A percentile compares a stretch with the other conserved stretches of the same genome.
Evolutionary conservation across 2,329 filamentous ascomycete species (phyloP).

Genomic region (Trichoderma simmonsii): DNA sequence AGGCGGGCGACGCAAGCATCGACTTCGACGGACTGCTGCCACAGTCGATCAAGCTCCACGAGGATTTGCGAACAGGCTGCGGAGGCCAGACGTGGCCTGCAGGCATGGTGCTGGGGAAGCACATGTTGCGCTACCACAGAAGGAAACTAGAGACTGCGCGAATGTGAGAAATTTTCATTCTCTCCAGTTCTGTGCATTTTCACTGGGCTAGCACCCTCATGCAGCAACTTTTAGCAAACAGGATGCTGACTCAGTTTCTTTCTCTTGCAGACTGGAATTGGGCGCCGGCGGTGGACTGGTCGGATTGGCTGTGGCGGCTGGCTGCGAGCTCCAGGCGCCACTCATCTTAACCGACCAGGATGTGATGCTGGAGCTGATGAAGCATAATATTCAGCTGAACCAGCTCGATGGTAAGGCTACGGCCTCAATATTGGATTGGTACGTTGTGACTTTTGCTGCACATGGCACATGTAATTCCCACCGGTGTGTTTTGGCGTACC

Average conservation of each 20-base stretch:
- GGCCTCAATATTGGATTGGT: slow-evolving; percentile 79
- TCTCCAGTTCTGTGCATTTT: neutral
- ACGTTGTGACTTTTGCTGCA: slow-evolving; percentile 30
- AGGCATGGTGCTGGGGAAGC: slow-evolving; percentile 81
- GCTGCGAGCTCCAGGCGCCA: slow-evolving; percentile 50
- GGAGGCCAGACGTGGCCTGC: slow-evolving; percentile 95
- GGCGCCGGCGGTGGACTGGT: slow-evolving; percentile 90
- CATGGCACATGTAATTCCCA: neutral
- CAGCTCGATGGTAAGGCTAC: slow-evolving; percentile 59
- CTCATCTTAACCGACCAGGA: slow-evolving; percentile 82
- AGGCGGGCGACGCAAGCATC: slow-evolving; percentile 49
- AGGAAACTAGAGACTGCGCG: slow-evolving; percentile 61
- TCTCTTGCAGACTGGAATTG: slow-evolving; percentile 68
- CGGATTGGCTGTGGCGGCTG: slow-evolving; percentile 60
- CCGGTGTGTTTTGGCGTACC: neutral
- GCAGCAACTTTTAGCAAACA: neutral
- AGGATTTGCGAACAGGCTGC: slow-evolving; percentile 84
- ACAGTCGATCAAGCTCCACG: slow-evolving; percentile 70
- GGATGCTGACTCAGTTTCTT: slow-evolving; percentile 11
- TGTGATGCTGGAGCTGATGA: slow-evolving; percentile 82
- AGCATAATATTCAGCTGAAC: slow-evolving; percentile 84
- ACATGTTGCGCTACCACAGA: slow-evolving; percentile 73
- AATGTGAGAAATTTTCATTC: slow-evolving; percentile 59
- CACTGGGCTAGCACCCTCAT: neutral
- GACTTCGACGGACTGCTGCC: slow-evolving; percentile 73